Conservation (phyloP, 73 alveolate genomes). For the Stentor roeselii region DNA sequence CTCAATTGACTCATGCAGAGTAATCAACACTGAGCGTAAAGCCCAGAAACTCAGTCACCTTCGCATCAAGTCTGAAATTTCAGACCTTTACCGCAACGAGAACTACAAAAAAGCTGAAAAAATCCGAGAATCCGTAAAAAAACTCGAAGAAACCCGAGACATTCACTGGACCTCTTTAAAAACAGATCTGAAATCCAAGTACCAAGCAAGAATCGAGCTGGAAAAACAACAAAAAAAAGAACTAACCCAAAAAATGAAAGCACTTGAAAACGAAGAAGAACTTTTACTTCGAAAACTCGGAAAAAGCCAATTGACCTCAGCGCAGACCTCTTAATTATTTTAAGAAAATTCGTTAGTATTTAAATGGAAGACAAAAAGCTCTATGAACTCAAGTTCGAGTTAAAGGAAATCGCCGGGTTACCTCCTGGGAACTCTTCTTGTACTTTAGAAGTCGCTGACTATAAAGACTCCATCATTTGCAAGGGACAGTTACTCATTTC, state of each 20-base stretch:
- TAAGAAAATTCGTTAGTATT: not conserved
- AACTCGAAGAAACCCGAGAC: not conserved
- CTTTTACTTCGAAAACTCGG: not conserved
- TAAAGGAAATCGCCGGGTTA: not conserved
- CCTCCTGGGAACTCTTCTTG: not conserved
- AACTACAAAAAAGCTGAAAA: not conserved
- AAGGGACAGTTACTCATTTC: not conserved
- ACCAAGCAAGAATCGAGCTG: no score
- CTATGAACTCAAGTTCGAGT: not conserved
- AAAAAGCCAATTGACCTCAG: not conserved
- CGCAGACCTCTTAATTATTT: not conserved
- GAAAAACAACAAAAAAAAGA: not conserved
- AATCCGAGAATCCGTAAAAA: not conserved
- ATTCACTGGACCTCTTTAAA: not conserved
- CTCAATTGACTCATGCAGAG: not conserved
- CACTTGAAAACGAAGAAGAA: not conserved
- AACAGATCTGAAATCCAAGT: not conserved
- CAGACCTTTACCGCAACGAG: not conserved
- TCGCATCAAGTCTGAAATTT: not conserved
- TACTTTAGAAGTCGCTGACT: not conserved
- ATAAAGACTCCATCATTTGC: not conserved
- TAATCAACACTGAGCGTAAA: not conserved
- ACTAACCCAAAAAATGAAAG: not conserved
- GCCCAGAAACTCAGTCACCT: no score
- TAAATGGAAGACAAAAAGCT: constrained; percentile 22